Conservation (phyloP, 2,329 filamentous ascomycete species). For the Chaetomiaceae sp. region DNA sequence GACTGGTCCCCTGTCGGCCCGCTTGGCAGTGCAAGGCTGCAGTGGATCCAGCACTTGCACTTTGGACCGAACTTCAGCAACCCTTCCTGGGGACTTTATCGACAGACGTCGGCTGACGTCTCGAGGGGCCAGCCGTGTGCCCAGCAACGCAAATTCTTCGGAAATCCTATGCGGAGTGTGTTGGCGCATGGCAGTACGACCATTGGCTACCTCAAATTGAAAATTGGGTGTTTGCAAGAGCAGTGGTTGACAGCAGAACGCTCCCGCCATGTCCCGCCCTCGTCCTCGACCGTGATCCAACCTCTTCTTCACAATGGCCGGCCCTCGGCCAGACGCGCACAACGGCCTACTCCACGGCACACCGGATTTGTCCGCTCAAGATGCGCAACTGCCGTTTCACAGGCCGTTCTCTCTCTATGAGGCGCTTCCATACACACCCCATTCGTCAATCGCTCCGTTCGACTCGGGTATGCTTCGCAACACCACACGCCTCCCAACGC, state of each 20-base stretch:
- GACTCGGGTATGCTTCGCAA: constrained; percentile 53
- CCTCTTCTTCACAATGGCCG: constrained; percentile 26
- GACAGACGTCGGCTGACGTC: neutral
- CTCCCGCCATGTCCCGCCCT: constrained; percentile 26
- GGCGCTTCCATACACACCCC: constrained; percentile 74
- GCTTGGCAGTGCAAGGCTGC: constrained; percentile 13
- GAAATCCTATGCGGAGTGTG: neutral
- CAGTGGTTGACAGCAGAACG: neutral
- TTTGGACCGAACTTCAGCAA: neutral
- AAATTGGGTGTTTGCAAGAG: neutral
- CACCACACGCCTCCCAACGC: neutral
- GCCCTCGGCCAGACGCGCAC: constrained; percentile 23
- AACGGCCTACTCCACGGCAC: constrained; percentile 29
- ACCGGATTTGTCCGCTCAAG: constrained; percentile 1
- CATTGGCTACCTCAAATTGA: neutral
- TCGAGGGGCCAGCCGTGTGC: neutral
- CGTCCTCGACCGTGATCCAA: constrained; percentile 19
- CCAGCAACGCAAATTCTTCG: neutral
- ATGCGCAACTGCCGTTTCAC: constrained; percentile 20
- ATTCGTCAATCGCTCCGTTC: constrained; percentile 74
- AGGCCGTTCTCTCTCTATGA: constrained; percentile 62
- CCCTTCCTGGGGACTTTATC: constrained; percentile 4
- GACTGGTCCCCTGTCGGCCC: constrained; percentile 4
- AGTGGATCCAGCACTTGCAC: neutral
- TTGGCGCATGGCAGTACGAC: constrained; percentile 1